Evolutionary conservation across 1,284 basidiomycete species (phyloP).

Genomic region (Schizophyllum amplum): DNA sequence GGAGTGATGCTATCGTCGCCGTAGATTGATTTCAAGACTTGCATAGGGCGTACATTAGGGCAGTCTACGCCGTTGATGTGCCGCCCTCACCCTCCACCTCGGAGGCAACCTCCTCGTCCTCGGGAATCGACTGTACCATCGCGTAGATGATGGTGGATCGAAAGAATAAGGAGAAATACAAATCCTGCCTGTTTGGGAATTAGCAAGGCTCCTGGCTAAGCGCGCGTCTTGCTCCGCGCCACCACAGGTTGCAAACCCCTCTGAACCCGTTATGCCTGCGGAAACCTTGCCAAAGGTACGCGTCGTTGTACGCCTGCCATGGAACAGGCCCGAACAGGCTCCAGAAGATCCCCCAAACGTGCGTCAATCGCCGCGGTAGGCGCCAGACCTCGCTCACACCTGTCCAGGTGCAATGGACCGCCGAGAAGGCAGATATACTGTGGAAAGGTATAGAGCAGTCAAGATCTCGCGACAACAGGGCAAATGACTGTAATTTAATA

Average conservation of each 20-base stretch:
- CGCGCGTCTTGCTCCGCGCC: background rate
- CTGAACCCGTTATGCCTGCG: background rate
- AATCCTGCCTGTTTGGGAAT: background rate
- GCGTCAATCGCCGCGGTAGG: constrained; percentile 20
- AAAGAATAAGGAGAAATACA: background rate
- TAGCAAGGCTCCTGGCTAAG: background rate
- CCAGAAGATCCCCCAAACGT: constrained; percentile 58
- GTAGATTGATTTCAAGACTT: constrained; percentile 81
- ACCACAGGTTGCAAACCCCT: background rate
- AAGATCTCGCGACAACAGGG: constrained; percentile 55
- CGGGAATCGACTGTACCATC: background rate
- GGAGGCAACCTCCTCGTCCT: constrained; percentile 43
- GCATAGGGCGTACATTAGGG: constrained; percentile 8
- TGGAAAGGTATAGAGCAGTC: constrained; percentile 79
- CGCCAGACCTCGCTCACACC: constrained; percentile 3
- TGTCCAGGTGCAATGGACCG: constrained; percentile 68
- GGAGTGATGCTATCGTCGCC: constrained; percentile 55
- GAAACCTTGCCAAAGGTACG: constrained; percentile 32
- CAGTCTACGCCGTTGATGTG: background rate
- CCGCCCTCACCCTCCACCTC: constrained; percentile 55
- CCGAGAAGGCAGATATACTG: constrained; percentile 71
- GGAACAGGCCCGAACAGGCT: constrained; percentile 63
- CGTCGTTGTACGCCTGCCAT: constrained; percentile 68
- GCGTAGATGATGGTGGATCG: background rate
- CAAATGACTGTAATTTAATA: constrained; percentile 62